Evolutionary conservation across 352 stramenopile species (phyloP).

Genomic region (Globisporangium paddicum): DNA sequence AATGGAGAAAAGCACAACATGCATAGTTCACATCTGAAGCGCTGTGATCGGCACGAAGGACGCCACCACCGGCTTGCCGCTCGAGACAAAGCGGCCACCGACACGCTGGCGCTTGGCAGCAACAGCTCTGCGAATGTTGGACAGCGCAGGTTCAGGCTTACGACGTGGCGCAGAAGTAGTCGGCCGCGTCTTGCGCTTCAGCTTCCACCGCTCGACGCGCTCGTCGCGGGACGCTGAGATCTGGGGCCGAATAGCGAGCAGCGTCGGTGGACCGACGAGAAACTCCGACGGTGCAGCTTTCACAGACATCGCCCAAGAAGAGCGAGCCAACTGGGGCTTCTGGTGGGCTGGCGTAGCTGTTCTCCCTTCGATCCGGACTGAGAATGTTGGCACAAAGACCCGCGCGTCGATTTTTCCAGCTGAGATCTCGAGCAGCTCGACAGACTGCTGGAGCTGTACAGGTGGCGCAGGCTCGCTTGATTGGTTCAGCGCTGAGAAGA

Average conservation of each 20-base stretch:
- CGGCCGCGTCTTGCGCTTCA: background rate
- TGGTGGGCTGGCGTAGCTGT: background rate
- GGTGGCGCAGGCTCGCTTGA: background rate
- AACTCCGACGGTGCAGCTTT: background rate
- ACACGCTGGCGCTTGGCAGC: background rate
- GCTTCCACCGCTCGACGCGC: conserved; percentile 1
- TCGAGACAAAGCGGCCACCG: background rate
- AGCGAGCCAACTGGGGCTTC: background rate
- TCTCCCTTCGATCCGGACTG: background rate
- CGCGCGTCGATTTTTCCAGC: background rate
- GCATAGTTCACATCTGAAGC: background rate
- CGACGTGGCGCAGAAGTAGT: background rate
- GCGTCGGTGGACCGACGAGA: background rate
- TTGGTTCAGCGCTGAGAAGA: background rate
- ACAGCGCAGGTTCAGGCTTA: background rate
- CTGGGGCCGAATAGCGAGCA: background rate
- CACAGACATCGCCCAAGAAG: background rate
- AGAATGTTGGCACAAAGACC: background rate
- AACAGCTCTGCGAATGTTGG: background rate
- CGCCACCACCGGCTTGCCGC: background rate
- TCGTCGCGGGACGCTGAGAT: background rate
- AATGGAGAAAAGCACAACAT: background rate
- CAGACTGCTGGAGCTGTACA: background rate
- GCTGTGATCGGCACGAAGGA: background rate
- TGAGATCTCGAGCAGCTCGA: background rate